Evolutionary conservation across 23 red algal species (phyloP).

Genomic region (Gracilariopsis chorda): DNA sequence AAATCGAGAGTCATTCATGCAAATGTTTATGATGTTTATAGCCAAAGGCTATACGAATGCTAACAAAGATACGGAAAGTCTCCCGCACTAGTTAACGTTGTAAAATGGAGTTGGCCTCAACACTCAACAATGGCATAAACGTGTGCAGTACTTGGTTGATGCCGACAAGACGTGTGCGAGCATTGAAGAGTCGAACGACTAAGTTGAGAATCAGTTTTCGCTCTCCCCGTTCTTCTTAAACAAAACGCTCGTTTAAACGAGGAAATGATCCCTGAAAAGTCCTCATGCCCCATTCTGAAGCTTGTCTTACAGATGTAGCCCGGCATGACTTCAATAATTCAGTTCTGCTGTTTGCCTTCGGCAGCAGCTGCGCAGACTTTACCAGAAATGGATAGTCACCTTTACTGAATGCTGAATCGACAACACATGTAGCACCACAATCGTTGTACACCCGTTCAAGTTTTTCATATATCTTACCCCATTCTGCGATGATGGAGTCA

Average conservation of each 20-base stretch:
- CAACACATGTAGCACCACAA: background rate
- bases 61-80: background rate
- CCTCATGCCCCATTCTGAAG: background rate
- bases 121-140: background rate
- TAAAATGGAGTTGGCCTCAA: background rate
- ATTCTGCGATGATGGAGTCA: background rate
- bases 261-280: background rate
- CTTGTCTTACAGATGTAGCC: background rate
- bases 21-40: background rate
- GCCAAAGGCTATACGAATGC: background rate
- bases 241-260: background rate
- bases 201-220: background rate
- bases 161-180: background rate
- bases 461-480: background rate
- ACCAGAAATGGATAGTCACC: background rate
- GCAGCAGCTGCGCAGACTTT: background rate
- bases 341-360: background rate
- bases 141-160: background rate
- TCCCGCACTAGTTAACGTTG: background rate
- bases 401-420: background rate
- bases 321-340: background rate
- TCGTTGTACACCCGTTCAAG: background rate
- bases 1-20: background rate
- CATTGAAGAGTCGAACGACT: background rate
- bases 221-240: background rate